Percentiles rank a stretch among this genome's conserved stretches.
Conservation (phyloP, 2,329 filamentous ascomycete species). For the Colletotrichum melonis region DNA sequence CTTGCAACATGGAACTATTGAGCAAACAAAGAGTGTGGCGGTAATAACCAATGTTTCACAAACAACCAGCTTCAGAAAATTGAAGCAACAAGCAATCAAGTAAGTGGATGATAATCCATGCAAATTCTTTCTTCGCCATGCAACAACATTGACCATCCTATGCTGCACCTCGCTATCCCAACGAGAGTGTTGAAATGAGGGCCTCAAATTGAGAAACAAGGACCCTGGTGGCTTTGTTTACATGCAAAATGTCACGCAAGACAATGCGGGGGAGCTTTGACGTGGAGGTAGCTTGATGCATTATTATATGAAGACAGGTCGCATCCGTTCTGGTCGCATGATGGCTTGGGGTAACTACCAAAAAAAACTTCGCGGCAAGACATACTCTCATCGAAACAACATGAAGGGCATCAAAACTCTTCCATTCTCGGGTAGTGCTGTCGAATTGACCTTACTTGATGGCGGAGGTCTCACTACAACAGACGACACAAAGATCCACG, state of each 20-base stretch:
- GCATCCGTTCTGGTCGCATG: neutral
- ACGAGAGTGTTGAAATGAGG: neutral
- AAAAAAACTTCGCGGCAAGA: neutral
- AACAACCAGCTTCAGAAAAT: no score
- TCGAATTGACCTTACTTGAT: neutral
- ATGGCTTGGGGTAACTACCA: neutral
- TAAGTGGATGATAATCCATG: no score
- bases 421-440: neutral
- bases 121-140: no score
- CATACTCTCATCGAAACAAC: neutral
- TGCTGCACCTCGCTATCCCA: neutral
- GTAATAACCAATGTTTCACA: no score
- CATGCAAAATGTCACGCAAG: neutral
- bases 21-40: no score
- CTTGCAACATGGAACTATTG: no score
- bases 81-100: no score
- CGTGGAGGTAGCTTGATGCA: neutral
- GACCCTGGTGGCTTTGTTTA: neutral
- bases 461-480: slow-evolving; percentile 2
- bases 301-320: neutral
- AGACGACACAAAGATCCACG: slow-evolving; percentile 6
- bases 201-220: neutral
- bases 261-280: neutral
- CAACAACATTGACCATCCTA: neutral
- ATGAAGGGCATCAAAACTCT: neutral